Percentiles rank a stretch among this genome's conserved stretches.
phyloP scores from a whole-genome alignment of 1,284 basidiomycete species.

The Abortiporus biennis region DNA sequence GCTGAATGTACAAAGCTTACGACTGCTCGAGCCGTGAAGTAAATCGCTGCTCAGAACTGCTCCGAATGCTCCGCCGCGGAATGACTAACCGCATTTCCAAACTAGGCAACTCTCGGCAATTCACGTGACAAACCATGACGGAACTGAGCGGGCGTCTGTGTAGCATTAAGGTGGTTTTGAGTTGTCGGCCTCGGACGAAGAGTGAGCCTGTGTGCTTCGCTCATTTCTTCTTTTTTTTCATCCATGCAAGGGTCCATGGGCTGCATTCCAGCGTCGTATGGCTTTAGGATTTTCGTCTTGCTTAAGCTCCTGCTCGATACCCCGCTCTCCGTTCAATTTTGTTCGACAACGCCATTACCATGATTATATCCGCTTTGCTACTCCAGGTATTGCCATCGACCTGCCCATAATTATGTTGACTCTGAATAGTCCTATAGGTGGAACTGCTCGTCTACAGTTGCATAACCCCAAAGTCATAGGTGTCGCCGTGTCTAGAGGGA shows the following conservation, averaged over 20 bases:
- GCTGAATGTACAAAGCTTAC: no score
- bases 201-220: background rate
- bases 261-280: constrained; percentile 18
- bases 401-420: background rate
- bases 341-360: constrained; percentile 39
- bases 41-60: no score
- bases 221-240: constrained; percentile 1
- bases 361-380: constrained; percentile 62
- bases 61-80: no score
- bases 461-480: constrained; percentile 61
- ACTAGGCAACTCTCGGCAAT: no score
- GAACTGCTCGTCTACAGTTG: constrained; percentile 33
- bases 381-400: constrained; percentile 38
- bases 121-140: no score
- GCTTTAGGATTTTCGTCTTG: constrained; percentile 17
- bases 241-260: constrained; percentile 22
- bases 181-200: no score
- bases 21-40: no score
- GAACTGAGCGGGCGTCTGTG: no score
- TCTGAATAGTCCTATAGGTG: constrained; percentile 20
- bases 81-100: no score
- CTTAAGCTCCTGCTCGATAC: no score
- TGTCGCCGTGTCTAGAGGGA: constrained; percentile 69
- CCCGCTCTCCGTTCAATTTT: no score
- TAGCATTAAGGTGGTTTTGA: no score